Evolutionary conservation across 176 grass and related monocot genomes (phyloP).

Genomic region (Rhynchospora tenuis): DNA sequence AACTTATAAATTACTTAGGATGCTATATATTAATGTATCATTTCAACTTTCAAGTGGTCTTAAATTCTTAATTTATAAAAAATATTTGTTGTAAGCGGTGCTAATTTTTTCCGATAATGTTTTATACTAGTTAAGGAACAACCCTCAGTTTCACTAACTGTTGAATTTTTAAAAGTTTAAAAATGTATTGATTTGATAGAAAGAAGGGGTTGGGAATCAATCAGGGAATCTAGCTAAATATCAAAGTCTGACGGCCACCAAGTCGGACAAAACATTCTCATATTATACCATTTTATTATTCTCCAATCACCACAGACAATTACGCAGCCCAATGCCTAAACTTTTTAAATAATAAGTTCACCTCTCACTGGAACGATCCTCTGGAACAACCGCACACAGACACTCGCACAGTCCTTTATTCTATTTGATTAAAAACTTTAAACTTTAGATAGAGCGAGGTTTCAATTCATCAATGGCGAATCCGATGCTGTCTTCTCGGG

Average conservation of each 20-base stretch:
- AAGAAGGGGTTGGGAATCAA: not conserved
- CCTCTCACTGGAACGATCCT: not conserved
- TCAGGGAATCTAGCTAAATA: not conserved
- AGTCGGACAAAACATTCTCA: not conserved
- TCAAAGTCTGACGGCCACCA: not conserved
- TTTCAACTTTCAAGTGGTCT: no score
- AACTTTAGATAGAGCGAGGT: not conserved
- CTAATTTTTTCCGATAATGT: no score
- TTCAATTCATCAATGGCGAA: constrained; percentile 19
- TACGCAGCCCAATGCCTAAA: not conserved
- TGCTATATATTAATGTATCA: no score
- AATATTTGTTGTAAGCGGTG: no score
- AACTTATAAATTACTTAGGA: no score
- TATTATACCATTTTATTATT: not conserved
- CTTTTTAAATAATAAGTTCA: not conserved
- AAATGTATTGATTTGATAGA: no score
- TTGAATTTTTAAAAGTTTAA: not conserved
- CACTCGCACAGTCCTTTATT: not conserved
- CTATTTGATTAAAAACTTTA: not conserved
- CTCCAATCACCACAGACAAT: not conserved
- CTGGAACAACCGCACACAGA: not conserved
- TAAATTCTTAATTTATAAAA: no score
- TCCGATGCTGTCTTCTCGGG: constrained; percentile 27
- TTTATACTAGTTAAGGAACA: no score
- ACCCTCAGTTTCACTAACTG: no score